phyloP scores from a whole-genome alignment of 2,329 filamentous ascomycete genomes.

The Curvularia eragrostidis region DNA sequence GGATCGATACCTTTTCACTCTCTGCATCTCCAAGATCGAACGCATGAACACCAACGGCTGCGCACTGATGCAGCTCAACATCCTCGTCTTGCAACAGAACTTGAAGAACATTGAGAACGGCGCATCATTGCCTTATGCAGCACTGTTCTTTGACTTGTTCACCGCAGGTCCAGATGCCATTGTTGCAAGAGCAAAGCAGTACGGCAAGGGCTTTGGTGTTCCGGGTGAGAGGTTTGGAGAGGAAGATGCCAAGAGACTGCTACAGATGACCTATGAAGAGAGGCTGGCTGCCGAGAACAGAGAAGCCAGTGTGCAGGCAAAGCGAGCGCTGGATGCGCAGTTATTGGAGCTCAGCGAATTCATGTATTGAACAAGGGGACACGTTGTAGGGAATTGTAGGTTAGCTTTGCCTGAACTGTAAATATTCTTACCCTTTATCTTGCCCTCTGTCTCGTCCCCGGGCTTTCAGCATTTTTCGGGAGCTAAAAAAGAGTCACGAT shows the following conservation, averaged over 20 bases:
- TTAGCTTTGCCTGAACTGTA: constrained; percentile 2
- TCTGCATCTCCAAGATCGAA: constrained; percentile 70
- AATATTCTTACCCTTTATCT: neutral
- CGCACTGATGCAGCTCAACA: constrained; percentile 89
- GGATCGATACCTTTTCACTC: constrained; percentile 74
- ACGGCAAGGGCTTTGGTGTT: constrained; percentile 35
- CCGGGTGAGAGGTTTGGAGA: constrained; percentile 43
- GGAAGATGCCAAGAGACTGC: constrained; percentile 51
- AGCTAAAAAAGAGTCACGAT: neutral
- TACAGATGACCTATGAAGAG: constrained; percentile 52
- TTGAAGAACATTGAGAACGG: constrained; percentile 87
- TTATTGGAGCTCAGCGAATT: constrained; percentile 73
- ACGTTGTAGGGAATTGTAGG: neutral
- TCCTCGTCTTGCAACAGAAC: constrained; percentile 94
- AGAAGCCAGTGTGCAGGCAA: constrained; percentile 69
- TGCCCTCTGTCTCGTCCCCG: neutral
- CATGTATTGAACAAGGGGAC: constrained; percentile 58
- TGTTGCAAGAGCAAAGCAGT: constrained; percentile 65
- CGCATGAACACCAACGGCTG: constrained; percentile 86
- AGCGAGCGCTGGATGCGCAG: constrained; percentile 73
- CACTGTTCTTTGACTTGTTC: constrained; percentile 74
- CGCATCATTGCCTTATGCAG: constrained; percentile 68
- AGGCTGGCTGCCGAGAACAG: constrained; percentile 70
- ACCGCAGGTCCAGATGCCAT: constrained; percentile 69
- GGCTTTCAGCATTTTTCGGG: neutral